phyloP scores from a whole-genome alignment of 208 protist genomes.

The Histomonas meleagridis region DNA sequence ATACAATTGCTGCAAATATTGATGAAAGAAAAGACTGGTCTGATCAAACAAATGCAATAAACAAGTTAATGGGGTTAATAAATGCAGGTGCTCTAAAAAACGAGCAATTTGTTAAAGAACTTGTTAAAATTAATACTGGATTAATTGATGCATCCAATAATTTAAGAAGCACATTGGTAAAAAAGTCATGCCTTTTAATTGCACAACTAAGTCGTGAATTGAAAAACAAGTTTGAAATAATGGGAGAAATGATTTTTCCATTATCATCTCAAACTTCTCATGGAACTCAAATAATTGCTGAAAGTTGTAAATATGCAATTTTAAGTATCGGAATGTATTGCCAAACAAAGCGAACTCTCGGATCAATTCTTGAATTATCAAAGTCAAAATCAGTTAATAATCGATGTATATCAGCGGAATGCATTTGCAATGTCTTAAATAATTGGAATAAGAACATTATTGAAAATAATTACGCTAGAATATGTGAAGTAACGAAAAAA shows the following conservation, averaged over 20 bases:
- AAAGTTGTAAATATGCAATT: constrained; percentile 16
- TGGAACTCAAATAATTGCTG: constrained; percentile 27
- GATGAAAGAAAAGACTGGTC: not conserved
- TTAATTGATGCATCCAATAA: not conserved
- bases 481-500: not conserved
- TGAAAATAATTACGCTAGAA: not conserved
- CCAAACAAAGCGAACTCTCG: not conserved
- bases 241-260: not conserved
- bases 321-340: not conserved
- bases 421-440: not conserved
- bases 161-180: not conserved
- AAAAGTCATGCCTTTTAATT: not conserved
- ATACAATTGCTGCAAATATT: not conserved
- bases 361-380: not conserved
- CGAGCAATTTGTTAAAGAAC: not conserved
- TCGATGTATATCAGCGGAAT: not conserved
- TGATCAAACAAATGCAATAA: not conserved
- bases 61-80: not conserved
- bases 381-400: not conserved
- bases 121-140: not conserved
- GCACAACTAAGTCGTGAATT: not conserved
- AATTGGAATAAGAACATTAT: not conserved
- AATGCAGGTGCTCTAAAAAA: constrained; percentile 6
- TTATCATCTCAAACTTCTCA: not conserved
- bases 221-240: not conserved